Conservation (phyloP, 306 rosid species). For the Malus orientalis region DNA sequence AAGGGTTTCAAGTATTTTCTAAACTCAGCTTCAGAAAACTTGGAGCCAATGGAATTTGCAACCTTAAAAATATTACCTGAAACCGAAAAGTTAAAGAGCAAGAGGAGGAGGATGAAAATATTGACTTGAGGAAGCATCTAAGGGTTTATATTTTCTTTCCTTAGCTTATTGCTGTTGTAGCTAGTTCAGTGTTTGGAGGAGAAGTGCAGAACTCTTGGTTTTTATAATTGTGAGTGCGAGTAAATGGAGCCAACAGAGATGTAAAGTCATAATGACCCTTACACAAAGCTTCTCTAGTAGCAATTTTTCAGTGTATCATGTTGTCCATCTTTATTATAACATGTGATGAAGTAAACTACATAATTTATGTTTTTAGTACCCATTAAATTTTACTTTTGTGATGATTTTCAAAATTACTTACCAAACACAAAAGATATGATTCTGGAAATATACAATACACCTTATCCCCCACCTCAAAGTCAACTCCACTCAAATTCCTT, state of each 20-base stretch:
- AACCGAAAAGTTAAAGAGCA: slow-evolving; percentile 3
- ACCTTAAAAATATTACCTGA: slow-evolving; percentile 20
- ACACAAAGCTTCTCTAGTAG: slow-evolving; percentile 15
- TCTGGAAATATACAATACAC: background rate
- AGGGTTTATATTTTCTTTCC: slow-evolving; percentile 1
- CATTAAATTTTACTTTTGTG: background rate
- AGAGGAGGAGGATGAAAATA: slow-evolving; percentile 20
- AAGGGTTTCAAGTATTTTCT: background rate
- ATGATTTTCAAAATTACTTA: background rate
- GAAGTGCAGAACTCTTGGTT: slow-evolving; percentile 1
- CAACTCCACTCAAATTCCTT: slow-evolving; percentile 22
- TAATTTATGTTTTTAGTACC: too few relatives aligned
- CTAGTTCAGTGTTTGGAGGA: background rate
- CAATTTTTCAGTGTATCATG: background rate
- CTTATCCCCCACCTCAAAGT: slow-evolving; percentile 18
- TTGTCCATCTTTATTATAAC: too few relatives aligned
- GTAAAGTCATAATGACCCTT: slow-evolving; percentile 20
- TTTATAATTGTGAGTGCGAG: slow-evolving; percentile 23
- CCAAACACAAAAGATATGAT: background rate
- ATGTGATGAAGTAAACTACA: background rate
- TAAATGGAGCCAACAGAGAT: slow-evolving; percentile 29
- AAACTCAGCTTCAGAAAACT: background rate
- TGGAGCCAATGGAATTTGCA: background rate
- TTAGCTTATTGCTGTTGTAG: background rate
- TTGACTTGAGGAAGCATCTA: slow-evolving; percentile 28